These are phyloP conservation scores for Fusarium temperatum DNA, from an alignment of 2,329 filamentous ascomycete genomes.

Conservation along the genomic window DNA sequence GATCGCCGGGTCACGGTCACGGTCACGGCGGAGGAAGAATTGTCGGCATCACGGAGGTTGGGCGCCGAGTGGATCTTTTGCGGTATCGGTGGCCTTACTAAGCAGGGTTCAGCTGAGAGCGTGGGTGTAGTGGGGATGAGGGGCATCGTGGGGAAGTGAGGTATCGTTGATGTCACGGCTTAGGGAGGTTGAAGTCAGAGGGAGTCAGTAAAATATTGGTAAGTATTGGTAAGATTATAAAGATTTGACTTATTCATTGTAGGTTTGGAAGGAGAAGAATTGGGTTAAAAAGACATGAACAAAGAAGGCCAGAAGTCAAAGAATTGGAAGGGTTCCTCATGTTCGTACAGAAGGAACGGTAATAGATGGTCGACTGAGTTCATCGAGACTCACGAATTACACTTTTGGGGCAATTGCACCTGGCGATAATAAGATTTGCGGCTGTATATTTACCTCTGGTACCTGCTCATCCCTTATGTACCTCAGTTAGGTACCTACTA, in stretches of 20 bases:
- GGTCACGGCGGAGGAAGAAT: slow-evolving; percentile 3
- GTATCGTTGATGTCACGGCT: slow-evolving; percentile 16
- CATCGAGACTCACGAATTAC: background rate
- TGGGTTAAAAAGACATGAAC: background rate
- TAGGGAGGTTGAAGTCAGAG: background rate
- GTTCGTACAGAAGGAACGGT: background rate
- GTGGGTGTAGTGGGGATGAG: slow-evolving; percentile 12
- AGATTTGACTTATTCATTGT: background rate
- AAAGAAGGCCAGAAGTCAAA: background rate
- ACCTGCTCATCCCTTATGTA: background rate
- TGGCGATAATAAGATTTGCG: background rate
- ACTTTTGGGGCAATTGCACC: background rate
- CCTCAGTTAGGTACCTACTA: too few species aligned
- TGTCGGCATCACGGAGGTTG: slow-evolving; percentile 12
- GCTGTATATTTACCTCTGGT: background rate
- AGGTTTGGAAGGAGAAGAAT: background rate
- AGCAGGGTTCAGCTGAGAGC: slow-evolving; percentile 11
- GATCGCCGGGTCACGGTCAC: slow-evolving; percentile 19
- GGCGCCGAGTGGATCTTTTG: slow-evolving; percentile 20
- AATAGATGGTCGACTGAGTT: background rate
- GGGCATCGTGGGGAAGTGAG: slow-evolving; percentile 16
- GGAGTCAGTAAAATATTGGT: background rate
- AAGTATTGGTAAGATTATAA: slow-evolving; percentile 10
- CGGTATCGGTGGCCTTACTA: slow-evolving; percentile 28
- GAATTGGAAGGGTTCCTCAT: background rate